A percentile compares a stretch with the other conserved stretches of the same genome.
Evolutionary conservation across 2,329 filamentous ascomycete species (phyloP).

Genomic region (Botrytis byssoidea): DNA sequence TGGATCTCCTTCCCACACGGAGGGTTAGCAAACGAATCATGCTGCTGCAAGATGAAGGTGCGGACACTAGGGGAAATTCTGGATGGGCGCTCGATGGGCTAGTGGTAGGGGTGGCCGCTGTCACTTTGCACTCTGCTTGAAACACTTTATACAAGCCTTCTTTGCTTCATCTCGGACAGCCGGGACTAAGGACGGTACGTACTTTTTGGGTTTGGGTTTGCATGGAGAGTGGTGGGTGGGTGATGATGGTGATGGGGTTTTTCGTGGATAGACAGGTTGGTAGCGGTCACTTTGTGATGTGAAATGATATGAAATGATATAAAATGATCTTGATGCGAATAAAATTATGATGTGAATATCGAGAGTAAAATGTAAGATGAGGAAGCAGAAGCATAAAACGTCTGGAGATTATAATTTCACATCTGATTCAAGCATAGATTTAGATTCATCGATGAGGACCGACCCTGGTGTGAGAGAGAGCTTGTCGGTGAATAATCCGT

Average conservation of each 20-base stretch:
- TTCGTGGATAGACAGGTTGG: not conserved
- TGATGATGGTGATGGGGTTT: not conserved
- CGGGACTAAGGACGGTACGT: not conserved
- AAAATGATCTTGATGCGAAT: not conserved
- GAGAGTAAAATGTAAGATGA: not conserved
- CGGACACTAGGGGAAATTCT: no score
- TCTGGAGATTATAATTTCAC: not conserved
- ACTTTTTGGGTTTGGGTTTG: not conserved
- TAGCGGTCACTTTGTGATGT: not conserved
- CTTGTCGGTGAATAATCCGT: not conserved
- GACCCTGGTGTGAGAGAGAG: not conserved
- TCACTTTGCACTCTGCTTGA: not conserved
- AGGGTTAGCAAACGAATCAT: not conserved
- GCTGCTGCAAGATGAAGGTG: not conserved
- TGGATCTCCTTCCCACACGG: not conserved
- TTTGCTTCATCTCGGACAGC: constrained; percentile 1
- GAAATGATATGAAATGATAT: not conserved
- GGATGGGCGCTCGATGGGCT: not conserved
- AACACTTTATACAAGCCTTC: not conserved
- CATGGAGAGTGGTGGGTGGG: no score
- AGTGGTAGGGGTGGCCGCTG: not conserved
- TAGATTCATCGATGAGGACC: not conserved
- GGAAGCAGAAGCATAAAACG: not conserved
- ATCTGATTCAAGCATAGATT: not conserved
- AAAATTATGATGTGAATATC: not conserved